Base-by-base conservation (phyloP, 2,329 filamentous ascomycete genomes). In the Spiromastix sp. region DNA sequence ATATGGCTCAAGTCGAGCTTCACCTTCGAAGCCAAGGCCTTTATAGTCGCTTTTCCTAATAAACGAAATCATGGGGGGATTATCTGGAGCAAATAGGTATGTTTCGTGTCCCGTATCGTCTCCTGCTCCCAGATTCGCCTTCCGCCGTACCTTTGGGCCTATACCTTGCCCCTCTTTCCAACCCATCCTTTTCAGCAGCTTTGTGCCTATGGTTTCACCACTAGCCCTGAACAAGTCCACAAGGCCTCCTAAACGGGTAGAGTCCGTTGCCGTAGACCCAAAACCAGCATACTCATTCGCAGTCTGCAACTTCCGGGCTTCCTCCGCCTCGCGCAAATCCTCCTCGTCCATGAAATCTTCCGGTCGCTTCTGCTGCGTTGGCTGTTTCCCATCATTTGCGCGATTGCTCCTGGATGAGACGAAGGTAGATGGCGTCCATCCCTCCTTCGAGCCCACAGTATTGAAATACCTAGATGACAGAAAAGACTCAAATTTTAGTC, bases 311-410 rank as follows among this genome's bases (percentile, higher is more conserved):
- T 73, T 73, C 49, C 79, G 75, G 2, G 81, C 71, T 58, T 94
- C 86, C 39, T 82, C 85, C 0, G 80, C 82, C 55, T 94, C 86
- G 5, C 81, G 83, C 21, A 93, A 67, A 58, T 98, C 91, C 56
- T 98, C 91, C 27, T 94, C 89, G 50, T 98, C 91, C 91, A 98
- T 98, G 49, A 87, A 96, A 53, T 96, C 87, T 57, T 96, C 86
- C 1, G 78, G 74, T 31, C 79, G 76, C 52, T 82, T 77, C 43
- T 71, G 60, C 13, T 48, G 46, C 2, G 61, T 47, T 42, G 44
- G 34, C 32, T 55, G 49, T 37, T 73, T 69, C n/a, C 67, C 68
- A 64, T 82, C 74, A 52, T 83, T 84, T 44, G 72, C 77, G 37
- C 86, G 81, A 50, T 84, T 85, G 25, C 74, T 66, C 16, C 91